These are phyloP conservation scores for Pleurotus djamor DNA, from an alignment of 768 basidiomycete genomes.

Conservation along the genomic window DNA sequence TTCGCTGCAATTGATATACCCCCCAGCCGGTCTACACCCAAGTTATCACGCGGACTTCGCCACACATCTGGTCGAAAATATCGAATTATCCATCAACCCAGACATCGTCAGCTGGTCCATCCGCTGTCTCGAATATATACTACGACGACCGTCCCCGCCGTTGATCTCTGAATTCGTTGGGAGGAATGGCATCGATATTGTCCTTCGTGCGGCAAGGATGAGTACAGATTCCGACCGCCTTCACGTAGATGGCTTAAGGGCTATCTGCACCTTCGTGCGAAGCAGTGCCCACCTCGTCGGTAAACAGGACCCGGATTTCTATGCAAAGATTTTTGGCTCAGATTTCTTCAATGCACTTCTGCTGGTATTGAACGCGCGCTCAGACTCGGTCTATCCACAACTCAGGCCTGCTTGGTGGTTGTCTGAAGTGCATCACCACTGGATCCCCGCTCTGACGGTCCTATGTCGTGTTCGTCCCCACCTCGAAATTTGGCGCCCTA, in stretches of 20 bases:
- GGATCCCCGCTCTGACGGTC: slow-evolving; percentile 32
- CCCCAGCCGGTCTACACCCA: slow-evolving; percentile 19
- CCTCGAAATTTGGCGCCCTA: slow-evolving; percentile 27
- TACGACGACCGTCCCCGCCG: slow-evolving; percentile 20
- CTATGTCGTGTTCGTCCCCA: slow-evolving; percentile 29
- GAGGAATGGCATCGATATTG: slow-evolving; percentile 27
- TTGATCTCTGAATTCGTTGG: slow-evolving; percentile 28
- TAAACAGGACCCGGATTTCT: slow-evolving; percentile 8
- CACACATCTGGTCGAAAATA: slow-evolving; percentile 23
- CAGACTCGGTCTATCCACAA: neutral
- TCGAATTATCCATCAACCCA: slow-evolving; percentile 25
- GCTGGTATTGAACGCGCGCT: slow-evolving; percentile 22
- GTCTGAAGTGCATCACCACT: slow-evolving; percentile 31
- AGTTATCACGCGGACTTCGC: slow-evolving; percentile 26
- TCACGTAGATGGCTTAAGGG: slow-evolving; percentile 36
- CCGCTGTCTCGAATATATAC: slow-evolving; percentile 28
- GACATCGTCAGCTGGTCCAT: slow-evolving; percentile 30
- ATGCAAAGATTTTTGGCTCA: slow-evolving; percentile 30
- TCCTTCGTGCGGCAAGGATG: slow-evolving; percentile 28
- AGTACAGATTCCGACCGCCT: slow-evolving; percentile 34
- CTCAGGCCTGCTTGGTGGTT: slow-evolving; percentile 29
- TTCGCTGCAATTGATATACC: slow-evolving; percentile 33
- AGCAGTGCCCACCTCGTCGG: slow-evolving; percentile 19
- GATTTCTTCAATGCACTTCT: slow-evolving; percentile 35
- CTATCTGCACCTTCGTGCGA: slow-evolving; percentile 31